phyloP scores from a whole-genome alignment of 257 asterid species.

The Solanum corneliomulleri region DNA sequence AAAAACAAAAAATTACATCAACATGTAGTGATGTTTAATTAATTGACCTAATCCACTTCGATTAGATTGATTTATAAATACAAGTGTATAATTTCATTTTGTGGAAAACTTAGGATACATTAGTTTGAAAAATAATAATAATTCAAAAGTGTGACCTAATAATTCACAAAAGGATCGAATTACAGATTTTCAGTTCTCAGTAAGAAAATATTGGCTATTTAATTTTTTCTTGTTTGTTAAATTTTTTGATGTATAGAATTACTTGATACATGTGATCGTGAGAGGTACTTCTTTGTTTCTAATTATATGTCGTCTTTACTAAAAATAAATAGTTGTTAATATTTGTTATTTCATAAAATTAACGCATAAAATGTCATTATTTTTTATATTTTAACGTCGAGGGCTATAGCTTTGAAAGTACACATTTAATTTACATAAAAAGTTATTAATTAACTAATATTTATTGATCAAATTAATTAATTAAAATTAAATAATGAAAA shows the following conservation, averaged over 20 bases:
- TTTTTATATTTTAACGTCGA: background rate
- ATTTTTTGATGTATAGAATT: background rate
- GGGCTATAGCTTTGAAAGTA: no score
- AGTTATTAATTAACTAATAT: no score
- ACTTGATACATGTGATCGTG: background rate
- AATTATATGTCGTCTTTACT: background rate
- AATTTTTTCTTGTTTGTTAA: background rate
- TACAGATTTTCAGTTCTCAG: background rate
- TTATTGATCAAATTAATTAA: background rate
- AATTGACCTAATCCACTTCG: conserved; percentile 26
- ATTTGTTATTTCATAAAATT: no score
- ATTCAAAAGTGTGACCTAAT: background rate
- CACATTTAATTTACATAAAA: background rate
- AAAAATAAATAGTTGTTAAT: no score
- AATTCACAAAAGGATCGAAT: background rate
- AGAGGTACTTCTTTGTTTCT: background rate
- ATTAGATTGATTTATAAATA: background rate
- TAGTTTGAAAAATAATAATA: background rate
- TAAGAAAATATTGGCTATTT: background rate
- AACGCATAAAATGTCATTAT: no score
- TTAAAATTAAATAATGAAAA: no score
- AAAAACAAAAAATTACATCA: background rate
- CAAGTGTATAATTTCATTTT: background rate
- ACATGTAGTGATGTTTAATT: conserved; percentile 1
- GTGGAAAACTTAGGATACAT: background rate